Evolutionary conservation across 306 rosid species (phyloP), one percentile per base, ranked within the genome.

Genomic region (Quercus variabilis): DNA sequence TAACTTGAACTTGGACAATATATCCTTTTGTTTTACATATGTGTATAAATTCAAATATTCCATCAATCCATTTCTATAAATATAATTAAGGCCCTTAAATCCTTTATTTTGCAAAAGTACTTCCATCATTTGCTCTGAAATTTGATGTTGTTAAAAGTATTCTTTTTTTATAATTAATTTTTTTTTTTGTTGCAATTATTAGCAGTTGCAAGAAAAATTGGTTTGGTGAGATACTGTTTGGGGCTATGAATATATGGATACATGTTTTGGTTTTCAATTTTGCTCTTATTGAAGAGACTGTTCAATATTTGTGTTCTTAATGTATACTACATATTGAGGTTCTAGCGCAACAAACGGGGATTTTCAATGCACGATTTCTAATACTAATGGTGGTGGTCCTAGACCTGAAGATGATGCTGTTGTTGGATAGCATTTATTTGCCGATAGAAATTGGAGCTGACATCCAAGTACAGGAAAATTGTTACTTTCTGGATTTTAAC

Each of bases 171-270:
- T 31, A 8, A n/a, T 55, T 15, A n/a, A 7, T 76, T 51, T 8
- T 57, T 65, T 76, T 76, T 56, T 77, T 28, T 78, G 55, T 79
- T 87, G 94, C 98, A 95, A 96, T 81, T 90, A 83, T 58, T 95
- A 81, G 99, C 98, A 64, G 92, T 95, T 55, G 97, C 97, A 25
- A 91, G 99, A 76, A 96, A 84, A 86, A 86, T 83, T 85, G 98
- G 94, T 14, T 68, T 49, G 86, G 99, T 96, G 73, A 83, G 90
- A 81, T 77, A 10, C 63, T 74, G 55, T 56, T 18, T 58, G 1
- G 5, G 84, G 60, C 77, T 73, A 55, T 82, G 71, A 46, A 26
- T 63, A 62, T 54, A 17, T 71, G 18, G 13, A 4, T 72, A 60
- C 73, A 10, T 41, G 69, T 76, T 21, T 43, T 54, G 77, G 58